A percentile compares a stretch with the other conserved stretches of the same genome.
phyloP scores from a whole-genome alignment of 345 rosid species.

The Eucalyptus tenuipes region DNA sequence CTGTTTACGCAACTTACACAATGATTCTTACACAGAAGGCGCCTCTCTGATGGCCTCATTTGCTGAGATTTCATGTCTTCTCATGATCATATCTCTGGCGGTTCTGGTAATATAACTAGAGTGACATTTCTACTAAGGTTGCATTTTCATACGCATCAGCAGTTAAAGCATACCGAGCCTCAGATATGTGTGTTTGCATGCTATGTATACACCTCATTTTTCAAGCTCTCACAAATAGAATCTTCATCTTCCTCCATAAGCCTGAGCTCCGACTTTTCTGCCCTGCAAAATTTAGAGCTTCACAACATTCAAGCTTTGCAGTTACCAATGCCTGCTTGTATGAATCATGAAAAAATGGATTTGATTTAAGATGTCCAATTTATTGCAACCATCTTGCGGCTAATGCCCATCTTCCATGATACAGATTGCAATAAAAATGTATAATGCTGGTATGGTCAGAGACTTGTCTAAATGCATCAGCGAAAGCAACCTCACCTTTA shows the following conservation, averaged over 20 bases:
- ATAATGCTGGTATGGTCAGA: conserved; percentile 53
- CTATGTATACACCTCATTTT: conserved; percentile 55
- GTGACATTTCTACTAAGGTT: conserved; percentile 11
- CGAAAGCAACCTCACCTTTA: conserved; percentile 66
- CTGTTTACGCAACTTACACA: conserved; percentile 60
- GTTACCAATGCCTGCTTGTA: conserved; percentile 42
- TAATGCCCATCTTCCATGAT: conserved; percentile 77
- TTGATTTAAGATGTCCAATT: conserved; percentile 36
- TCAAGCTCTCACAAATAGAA: conserved; percentile 18
- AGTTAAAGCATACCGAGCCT: conserved; percentile 38
- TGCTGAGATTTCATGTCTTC: conserved; percentile 61
- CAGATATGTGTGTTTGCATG: conserved; percentile 67
- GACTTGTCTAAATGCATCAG: conserved; percentile 67
- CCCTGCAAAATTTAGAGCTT: conserved; percentile 60
- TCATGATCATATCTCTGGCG: not conserved
- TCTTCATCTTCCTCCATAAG: conserved; percentile 5
- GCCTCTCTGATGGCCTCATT: conserved; percentile 87
- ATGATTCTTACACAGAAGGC: conserved; percentile 51
- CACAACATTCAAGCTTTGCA: conserved; percentile 53
- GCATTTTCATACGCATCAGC: conserved; percentile 38
- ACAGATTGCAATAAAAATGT: conserved; percentile 63
- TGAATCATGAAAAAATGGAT: conserved; percentile 20
- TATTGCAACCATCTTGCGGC: conserved; percentile 74
- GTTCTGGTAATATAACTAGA: not conserved
- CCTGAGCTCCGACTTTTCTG: conserved; percentile 55